Evolutionary conservation across 768 basidiomycete species (phyloP).

Genomic region (Lactarius quietus): DNA sequence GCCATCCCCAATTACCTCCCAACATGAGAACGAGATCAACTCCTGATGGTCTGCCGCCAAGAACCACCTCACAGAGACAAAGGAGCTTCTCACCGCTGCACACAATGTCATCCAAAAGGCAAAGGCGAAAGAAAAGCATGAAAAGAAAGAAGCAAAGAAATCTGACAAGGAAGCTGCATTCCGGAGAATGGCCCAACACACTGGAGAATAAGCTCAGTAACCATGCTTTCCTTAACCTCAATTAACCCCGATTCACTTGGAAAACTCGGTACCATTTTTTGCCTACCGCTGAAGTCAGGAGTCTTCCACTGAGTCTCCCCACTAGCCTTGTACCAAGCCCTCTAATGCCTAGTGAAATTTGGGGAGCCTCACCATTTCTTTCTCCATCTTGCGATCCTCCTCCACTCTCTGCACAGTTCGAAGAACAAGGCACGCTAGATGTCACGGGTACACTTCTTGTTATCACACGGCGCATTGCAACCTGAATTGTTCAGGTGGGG

Average conservation of each 20-base stretch:
- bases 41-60: constrained; percentile 75
- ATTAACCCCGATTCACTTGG: constrained; percentile 49
- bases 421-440: constrained; percentile 66
- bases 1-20: constrained; percentile 57
- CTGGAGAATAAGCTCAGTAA: constrained; percentile 52
- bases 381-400: constrained; percentile 56
- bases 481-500: too few relatives aligned
- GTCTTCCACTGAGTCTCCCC: constrained; percentile 40
- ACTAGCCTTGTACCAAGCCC: constrained; percentile 67
- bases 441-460: constrained; percentile 68
- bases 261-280: constrained; percentile 56
- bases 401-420: constrained; percentile 77
- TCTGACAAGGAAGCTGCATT: constrained; percentile 42
- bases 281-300: constrained; percentile 58
- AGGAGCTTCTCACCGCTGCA: constrained; percentile 76
- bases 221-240: constrained; percentile 53
- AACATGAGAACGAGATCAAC: constrained; percentile 47
- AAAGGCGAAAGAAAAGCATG: constrained; percentile 58
- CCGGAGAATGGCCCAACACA: constrained; percentile 52
- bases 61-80: constrained; percentile 72
- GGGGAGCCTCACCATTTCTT: constrained; percentile 45
- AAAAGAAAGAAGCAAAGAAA: constrained; percentile 37
- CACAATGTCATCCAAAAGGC: constrained; percentile 78
- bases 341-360: constrained; percentile 47
- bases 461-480: constrained; percentile 69